Evolutionary conservation across 495 filamentous ascomycete species (phyloP).

Genomic region (Venustampulla echinocandica): DNA sequence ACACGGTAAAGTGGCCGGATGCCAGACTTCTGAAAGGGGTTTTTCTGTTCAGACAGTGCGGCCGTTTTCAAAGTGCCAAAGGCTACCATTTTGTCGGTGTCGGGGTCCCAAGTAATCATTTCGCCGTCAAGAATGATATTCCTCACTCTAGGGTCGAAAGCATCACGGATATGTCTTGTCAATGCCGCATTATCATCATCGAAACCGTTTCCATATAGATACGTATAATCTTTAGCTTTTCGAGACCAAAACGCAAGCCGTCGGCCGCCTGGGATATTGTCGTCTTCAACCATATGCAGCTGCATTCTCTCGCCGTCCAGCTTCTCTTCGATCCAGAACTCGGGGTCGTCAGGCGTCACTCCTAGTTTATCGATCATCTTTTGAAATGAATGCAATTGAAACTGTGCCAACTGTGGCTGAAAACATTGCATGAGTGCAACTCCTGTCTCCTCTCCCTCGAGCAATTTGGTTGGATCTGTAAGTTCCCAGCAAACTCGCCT

Average conservation of each 20-base stretch:
- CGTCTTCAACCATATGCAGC: conserved; percentile 79
- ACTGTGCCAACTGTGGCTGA: conserved; percentile 92
- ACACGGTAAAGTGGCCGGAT: conserved; percentile 73
- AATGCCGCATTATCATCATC: conserved; percentile 69
- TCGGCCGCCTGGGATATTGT: conserved; percentile 55
- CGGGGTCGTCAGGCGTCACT: conserved; percentile 55
- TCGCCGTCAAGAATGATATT: conserved; percentile 91
- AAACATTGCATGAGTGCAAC: conserved; percentile 83
- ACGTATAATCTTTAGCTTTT: conserved; percentile 95
- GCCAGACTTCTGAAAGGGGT: conserved; percentile 58
- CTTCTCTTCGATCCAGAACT: conserved; percentile 98
- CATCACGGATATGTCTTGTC: conserved; percentile 68
- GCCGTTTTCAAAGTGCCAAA: conserved; percentile 95
- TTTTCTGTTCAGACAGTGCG: conserved; percentile 70
- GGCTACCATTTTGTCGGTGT: conserved; percentile 69
- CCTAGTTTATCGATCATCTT: conserved; percentile 69
- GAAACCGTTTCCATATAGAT: conserved; percentile 77
- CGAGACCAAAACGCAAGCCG: conserved; percentile 87
- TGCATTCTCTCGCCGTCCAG: conserved; percentile 96
- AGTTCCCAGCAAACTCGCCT: conserved; percentile 94
- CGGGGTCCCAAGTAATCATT: conserved; percentile 98
- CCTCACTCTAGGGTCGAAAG: conserved; percentile 68
- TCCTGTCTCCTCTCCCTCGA: conserved; percentile 66
- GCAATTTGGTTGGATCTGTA: conserved; percentile 61
- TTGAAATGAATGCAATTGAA: conserved; percentile 78